Conservation (phyloP, 2,329 filamentous ascomycete genomes). For the Helminthosporium solani region DNA sequence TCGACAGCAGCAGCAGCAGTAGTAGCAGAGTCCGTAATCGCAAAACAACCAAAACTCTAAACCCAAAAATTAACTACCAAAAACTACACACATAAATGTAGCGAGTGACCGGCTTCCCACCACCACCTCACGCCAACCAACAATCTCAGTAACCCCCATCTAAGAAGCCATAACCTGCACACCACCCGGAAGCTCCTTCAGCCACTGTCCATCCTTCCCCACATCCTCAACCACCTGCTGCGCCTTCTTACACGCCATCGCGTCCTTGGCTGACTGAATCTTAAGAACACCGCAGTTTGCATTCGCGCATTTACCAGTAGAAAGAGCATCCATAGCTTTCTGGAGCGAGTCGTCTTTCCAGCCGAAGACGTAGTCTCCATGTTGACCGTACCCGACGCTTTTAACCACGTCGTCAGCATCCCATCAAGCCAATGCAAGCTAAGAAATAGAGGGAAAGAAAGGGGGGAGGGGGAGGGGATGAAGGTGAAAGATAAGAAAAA, state of each 20-base stretch:
- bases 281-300: conserved; percentile 33
- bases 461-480: background rate
- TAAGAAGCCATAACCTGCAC: conserved; percentile 12
- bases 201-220: conserved; percentile 26
- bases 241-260: conserved; percentile 30
- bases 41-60: no score
- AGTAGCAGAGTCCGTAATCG: no score
- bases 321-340: conserved; percentile 32
- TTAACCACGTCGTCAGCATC: background rate
- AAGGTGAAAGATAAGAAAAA: background rate
- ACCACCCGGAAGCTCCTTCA: conserved; percentile 33
- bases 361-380: conserved; percentile 18
- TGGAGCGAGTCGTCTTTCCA: conserved; percentile 33
- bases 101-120: background rate
- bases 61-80: no score
- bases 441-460: no score
- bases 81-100: background rate
- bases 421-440: no score
- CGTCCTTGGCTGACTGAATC: conserved; percentile 29
- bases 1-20: no score
- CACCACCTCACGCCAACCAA: background rate
- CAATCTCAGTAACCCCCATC: background rate
- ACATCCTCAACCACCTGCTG: conserved; percentile 53
- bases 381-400: background rate
- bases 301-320: conserved; percentile 30